Conservation (phyloP, 768 basidiomycete genomes). For the Mycena crocata region DNA sequence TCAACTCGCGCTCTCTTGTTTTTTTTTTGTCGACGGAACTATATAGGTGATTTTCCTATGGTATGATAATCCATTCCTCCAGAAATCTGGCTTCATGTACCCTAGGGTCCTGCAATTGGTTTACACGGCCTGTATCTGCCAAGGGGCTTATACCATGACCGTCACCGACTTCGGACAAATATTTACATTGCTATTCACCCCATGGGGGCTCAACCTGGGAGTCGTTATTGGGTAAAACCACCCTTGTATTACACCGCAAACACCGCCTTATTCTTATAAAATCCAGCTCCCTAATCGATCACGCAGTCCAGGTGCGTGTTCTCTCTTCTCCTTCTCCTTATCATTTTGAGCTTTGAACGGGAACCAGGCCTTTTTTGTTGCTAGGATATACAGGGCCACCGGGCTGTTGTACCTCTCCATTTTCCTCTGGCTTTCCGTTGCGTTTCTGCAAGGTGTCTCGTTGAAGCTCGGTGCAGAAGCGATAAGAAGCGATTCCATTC, state of each 20-base stretch:
- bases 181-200: constrained; percentile 23
- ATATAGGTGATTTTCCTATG: constrained; percentile 27
- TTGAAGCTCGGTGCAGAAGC: constrained; percentile 11
- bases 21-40: neutral
- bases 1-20: too few species aligned
- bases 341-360: neutral
- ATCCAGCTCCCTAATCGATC: constrained; percentile 19
- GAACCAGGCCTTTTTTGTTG: constrained; percentile 26
- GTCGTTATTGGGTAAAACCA: constrained; percentile 18
- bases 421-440: constrained; percentile 19
- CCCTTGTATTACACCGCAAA: neutral
- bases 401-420: constrained; percentile 12
- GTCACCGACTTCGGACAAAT: constrained; percentile 28
- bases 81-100: neutral
- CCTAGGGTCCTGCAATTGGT: constrained; percentile 16
- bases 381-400: constrained; percentile 25
- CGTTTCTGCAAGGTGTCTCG: constrained; percentile 19
- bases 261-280: neutral
- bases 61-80: neutral
- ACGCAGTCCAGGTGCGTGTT: constrained; percentile 18
- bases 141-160: constrained; percentile 26
- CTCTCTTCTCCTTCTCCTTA: neutral
- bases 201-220: constrained; percentile 22
- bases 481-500: constrained; percentile 15
- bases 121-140: constrained; percentile 26